Percentiles rank a stretch among this genome's conserved stretches.
phyloP scores from a whole-genome alignment of 306 rosid species.

The Dicorynia guianensis region DNA sequence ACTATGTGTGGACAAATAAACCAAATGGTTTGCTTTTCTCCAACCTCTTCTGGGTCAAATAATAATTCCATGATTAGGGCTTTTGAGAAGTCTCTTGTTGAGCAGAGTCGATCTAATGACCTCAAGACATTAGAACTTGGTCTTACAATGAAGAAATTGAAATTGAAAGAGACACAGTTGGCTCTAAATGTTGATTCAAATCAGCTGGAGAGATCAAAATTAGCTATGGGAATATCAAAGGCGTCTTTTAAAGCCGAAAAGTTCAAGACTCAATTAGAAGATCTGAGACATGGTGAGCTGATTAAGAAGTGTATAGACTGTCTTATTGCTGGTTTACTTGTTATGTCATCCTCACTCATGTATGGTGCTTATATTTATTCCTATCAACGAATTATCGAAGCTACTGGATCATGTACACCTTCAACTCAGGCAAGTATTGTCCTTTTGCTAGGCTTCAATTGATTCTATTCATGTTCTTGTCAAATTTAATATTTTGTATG shows the following conservation, averaged over 20 bases:
- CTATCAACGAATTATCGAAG: conserved; percentile 68
- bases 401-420: conserved; percentile 71
- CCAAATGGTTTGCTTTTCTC: conserved; percentile 52
- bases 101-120: conserved; percentile 78
- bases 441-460: conserved; percentile 4
- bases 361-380: conserved; percentile 78
- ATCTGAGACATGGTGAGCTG: conserved; percentile 71
- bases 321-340: conserved; percentile 79
- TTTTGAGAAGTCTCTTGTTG: conserved; percentile 62
- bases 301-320: conserved; percentile 76
- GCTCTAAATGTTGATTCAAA: conserved; percentile 60
- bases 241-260: conserved; percentile 74
- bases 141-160: conserved; percentile 57
- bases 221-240: conserved; percentile 75
- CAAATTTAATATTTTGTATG: too few species aligned
- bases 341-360: conserved; percentile 68
- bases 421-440: conserved; percentile 63
- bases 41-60: conserved; percentile 42
- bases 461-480: not conserved
- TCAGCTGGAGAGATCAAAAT: conserved; percentile 68
- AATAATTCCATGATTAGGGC: conserved; percentile 44
- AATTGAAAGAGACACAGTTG: conserved; percentile 62
- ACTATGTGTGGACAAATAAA: conserved; percentile 51
- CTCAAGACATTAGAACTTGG: conserved; percentile 70
- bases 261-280: conserved; percentile 82